Base-by-base conservation (phyloP, 345 rosid genomes). In the Syzygium oleosum region DNA sequence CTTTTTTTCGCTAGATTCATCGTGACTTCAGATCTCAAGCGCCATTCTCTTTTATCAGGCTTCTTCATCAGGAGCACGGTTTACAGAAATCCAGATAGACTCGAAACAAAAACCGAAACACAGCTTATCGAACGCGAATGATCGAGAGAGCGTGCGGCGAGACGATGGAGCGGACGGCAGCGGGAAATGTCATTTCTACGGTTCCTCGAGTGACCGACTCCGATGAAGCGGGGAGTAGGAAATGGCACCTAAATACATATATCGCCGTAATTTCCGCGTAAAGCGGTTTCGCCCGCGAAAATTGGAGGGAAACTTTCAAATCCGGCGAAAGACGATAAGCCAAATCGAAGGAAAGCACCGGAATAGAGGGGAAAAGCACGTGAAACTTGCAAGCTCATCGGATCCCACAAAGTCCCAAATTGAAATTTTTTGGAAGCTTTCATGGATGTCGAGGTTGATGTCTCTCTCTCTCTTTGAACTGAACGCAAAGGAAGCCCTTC, bases 11-110 rank as follows among this genome's bases (percentile, higher is more conserved):
- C 43, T 90, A 96, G 99, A 91, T 94, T 86, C 94, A 63, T 86
- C 94, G 58, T 17, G 94, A 93, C 85, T 89, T 97, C 94, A 92
- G 90, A 88, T 88, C 94, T 77, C 95, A 90, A 88, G 99, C 96
- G 12, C 99, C 99, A 59, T 96, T 95, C 92, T 94, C 98, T 19
- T 90, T 97, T 87, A 94, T 43, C 46, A 43, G 46, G 46, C 46
- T 43, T 43, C 46, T 43, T 43, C 46, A 43, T 43, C 46, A 43
- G 5, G 46, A 43, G 46, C 46, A 43, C 6, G 46, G 46, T 43
- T 43, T 43, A 19, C 23, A 54, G 23, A 58, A 11, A 25, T 6
- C 15, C 27, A 27, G 2, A 59, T 59, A 29, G 12, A 5, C 31
- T 59, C 65, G 27, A n/a, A 59, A 59, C 65, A 8, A 59, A 59